A percentile compares a stretch with the other conserved stretches of the same genome.
Conservation (phyloP, 352 stramenopile genomes). For the Blastocystis sp. region DNA sequence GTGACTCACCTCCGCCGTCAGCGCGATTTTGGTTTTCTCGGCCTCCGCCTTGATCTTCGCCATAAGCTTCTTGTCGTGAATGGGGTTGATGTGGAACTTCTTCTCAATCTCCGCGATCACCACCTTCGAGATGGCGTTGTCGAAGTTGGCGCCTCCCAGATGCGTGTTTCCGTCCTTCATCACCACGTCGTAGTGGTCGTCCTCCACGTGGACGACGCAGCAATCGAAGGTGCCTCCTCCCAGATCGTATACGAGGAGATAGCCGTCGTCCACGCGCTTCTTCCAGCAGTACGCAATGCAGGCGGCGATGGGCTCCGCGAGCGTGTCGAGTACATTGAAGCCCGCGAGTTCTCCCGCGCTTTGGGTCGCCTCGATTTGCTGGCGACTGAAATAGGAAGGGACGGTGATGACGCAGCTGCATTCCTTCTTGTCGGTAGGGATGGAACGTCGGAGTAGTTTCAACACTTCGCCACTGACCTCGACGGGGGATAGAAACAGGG, state of each 20-base stretch:
- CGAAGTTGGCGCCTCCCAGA: constrained; percentile 73
- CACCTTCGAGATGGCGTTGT: constrained; percentile 65
- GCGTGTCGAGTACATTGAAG: constrained; percentile 24
- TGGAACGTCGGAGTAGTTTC: neutral
- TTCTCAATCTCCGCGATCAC: constrained; percentile 74
- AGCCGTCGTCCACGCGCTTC: constrained; percentile 56
- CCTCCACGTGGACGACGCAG: constrained; percentile 63
- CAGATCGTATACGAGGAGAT: constrained; percentile 64
- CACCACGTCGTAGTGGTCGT: constrained; percentile 65
- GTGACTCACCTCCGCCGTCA: neutral
- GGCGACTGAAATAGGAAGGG: constrained; percentile 4
- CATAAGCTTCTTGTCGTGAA: neutral
- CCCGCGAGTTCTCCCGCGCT: neutral
- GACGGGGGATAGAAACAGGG: neutral
- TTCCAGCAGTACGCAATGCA: constrained; percentile 61
- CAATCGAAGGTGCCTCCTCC: constrained; percentile 70
- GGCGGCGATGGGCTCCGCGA: constrained; percentile 62
- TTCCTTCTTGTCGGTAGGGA: constrained; percentile 59
- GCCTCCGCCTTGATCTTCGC: constrained; percentile 60
- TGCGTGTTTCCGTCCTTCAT: constrained; percentile 74
- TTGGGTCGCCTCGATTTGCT: neutral
- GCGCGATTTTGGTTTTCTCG: constrained; percentile 61
- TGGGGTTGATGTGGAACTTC: constrained; percentile 65
- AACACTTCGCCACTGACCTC: constrained; percentile 10
- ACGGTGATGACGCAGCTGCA: constrained; percentile 8